Conservation (phyloP, 345 rosid species). For the Gossypium thurberi region DNA sequence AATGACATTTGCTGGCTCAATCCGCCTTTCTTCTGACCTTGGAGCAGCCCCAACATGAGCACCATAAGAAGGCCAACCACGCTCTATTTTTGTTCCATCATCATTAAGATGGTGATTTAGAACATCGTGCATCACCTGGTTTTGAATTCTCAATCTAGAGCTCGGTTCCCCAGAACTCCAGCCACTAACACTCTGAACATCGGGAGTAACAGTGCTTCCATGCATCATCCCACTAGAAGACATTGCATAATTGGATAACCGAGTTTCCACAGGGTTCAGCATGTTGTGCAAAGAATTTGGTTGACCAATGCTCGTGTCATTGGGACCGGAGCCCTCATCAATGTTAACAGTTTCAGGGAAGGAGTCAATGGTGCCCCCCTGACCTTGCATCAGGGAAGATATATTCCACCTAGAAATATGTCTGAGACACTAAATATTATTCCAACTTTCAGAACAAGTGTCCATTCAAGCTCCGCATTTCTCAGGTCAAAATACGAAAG, state of each 20-base stretch:
- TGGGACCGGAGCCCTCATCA: constrained; percentile 45
- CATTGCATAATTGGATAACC: constrained; percentile 32
- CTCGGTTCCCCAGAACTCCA: constrained; percentile 68
- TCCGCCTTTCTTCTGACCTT: constrained; percentile 46
- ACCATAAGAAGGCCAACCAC: constrained; percentile 32
- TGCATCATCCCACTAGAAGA: constrained; percentile 37
- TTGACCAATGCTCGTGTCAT: constrained; percentile 28
- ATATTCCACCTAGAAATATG: constrained; percentile 18
- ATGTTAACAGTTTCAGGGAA: constrained; percentile 44
- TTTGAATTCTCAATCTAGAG: constrained; percentile 35
- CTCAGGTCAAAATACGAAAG: constrained; percentile 13
- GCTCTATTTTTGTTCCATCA: constrained; percentile 45
- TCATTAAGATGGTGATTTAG: constrained; percentile 15
- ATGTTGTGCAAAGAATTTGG: constrained; percentile 36
- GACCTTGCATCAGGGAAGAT: constrained; percentile 60
- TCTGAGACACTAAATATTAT: constrained; percentile 12
- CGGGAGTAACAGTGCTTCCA: constrained; percentile 31
- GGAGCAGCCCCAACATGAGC: constrained; percentile 28
- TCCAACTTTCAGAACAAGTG: constrained; percentile 10
- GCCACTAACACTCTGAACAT: constrained; percentile 35
- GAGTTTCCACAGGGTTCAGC: constrained; percentile 40
- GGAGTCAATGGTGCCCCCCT: constrained; percentile 36
- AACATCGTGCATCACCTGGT: constrained; percentile 25
- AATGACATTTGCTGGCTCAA: constrained; percentile 27
- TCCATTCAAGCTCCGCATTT: constrained; percentile 12